A percentile compares a stretch with the other conserved stretches of the same genome.
Conservation (phyloP, 1,139 yeast species). For the Hyphopichia fennica region DNA sequence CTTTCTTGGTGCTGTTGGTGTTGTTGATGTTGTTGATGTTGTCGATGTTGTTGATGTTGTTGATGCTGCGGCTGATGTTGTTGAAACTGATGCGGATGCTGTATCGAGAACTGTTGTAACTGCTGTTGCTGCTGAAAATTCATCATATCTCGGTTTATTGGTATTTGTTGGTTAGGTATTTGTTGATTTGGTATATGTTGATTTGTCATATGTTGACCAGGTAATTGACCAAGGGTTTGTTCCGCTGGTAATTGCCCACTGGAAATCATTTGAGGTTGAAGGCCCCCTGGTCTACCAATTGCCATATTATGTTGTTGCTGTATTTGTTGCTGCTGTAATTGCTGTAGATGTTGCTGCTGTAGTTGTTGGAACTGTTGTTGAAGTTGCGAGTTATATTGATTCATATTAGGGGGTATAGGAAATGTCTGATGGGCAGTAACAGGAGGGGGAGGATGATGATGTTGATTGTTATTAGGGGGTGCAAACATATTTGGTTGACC, state of each 20-base stretch:
- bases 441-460: neutral
- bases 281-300: no score
- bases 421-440: neutral
- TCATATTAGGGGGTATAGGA: neutral
- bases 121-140: neutral
- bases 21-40: neutral
- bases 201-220: no score
- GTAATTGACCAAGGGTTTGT: no score
- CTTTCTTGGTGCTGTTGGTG: neutral
- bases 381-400: neutral
- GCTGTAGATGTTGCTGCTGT: neutral
- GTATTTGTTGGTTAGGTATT: no score
- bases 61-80: neutral
- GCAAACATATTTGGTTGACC: neutral
- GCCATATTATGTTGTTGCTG: no score
- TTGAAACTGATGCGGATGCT: neutral
- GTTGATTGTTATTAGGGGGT: neutral
- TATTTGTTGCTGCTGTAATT: neutral
- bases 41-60: neutral
- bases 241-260: no score
- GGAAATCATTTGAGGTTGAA: no score
- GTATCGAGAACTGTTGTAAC: neutral
- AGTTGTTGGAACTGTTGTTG: neutral
- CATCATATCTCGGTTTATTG: no score
- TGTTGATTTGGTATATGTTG: no score